These are phyloP conservation scores for Vigna nakashimae DNA, from an alignment of 306 rosid genomes.

Conservation along the genomic window DNA sequence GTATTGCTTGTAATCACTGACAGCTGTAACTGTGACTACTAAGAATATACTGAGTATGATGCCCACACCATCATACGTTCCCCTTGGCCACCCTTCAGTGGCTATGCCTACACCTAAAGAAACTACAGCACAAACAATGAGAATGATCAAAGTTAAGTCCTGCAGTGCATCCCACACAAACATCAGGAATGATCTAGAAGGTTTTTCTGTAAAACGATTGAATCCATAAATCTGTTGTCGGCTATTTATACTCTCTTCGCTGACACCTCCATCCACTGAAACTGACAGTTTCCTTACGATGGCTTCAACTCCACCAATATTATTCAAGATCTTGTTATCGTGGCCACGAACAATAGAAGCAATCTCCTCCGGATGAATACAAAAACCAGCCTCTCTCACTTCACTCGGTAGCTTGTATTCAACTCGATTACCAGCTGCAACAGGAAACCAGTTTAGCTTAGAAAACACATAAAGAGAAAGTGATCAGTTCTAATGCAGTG, in stretches of 20 bases:
- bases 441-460: slow-evolving; percentile 45
- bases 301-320: slow-evolving; percentile 66
- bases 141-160: slow-evolving; percentile 85
- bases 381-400: slow-evolving; percentile 74
- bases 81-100: slow-evolving; percentile 97
- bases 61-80: slow-evolving; percentile 89
- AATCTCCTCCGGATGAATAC: slow-evolving; percentile 87
- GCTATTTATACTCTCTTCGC: slow-evolving; percentile 49
- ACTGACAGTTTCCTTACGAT: slow-evolving; percentile 63
- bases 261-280: slow-evolving; percentile 66
- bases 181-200: slow-evolving; percentile 67
- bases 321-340: slow-evolving; percentile 55
- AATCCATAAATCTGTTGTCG: slow-evolving; percentile 82
- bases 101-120: slow-evolving; percentile 84
- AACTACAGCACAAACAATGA: slow-evolving; percentile 82
- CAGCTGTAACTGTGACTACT: slow-evolving; percentile 90
- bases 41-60: slow-evolving; percentile 77
- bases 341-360: slow-evolving; percentile 76
- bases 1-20: slow-evolving; percentile 89
- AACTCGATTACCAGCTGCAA: slow-evolving; percentile 67
- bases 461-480: slow-evolving; percentile 38
- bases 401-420: slow-evolving; percentile 71
- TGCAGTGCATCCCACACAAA: slow-evolving; percentile 94
- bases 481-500: slow-evolving; percentile 29
- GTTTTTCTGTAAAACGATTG: slow-evolving; percentile 80